These are phyloP conservation scores for Niebla homalea DNA, from an alignment of 495 filamentous ascomycete genomes.

Conservation along the genomic window DNA sequence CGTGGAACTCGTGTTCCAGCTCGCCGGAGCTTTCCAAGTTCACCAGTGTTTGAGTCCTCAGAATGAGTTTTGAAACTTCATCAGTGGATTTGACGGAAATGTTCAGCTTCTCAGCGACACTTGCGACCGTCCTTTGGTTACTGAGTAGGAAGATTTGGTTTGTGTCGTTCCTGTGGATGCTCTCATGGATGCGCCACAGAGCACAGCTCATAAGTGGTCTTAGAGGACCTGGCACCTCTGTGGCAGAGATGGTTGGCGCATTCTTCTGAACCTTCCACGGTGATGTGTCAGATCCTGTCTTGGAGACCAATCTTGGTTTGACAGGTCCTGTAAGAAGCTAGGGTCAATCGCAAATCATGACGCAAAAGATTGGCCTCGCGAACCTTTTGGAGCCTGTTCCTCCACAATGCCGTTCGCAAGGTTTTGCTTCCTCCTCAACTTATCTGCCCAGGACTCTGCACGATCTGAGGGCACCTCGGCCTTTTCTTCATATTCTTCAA, in stretches of 20 bases:
- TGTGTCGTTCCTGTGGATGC: conserved; percentile 11
- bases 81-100: neutral
- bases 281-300: conserved; percentile 5
- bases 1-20: conserved; percentile 12
- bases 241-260: conserved; percentile 13
- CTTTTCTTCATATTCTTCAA: conserved; percentile 14
- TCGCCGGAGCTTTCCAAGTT: conserved; percentile 4
- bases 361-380: neutral
- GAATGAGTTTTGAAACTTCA: neutral
- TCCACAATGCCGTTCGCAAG: conserved; percentile 5
- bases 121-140: conserved; percentile 3
- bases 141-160: conserved; percentile 12
- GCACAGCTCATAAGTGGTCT: conserved; percentile 14
- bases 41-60: neutral
- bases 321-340: conserved; percentile 6
- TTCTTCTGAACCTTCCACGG: conserved; percentile 17
- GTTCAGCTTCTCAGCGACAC: conserved; percentile 14
- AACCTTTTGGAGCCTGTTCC: conserved; percentile 8
- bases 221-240: conserved; percentile 9
- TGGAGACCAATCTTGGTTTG: conserved; percentile 16
- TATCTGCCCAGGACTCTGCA: conserved; percentile 13
- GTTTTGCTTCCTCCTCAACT: conserved; percentile 14
- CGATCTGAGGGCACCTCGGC: conserved; percentile 3
- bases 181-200: conserved; percentile 17
- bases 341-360: neutral